Percentiles rank a stretch among this genome's conserved stretches.
phyloP scores from a whole-genome alignment of 2,329 filamentous ascomycete species.

The Sporothrix pallida region DNA sequence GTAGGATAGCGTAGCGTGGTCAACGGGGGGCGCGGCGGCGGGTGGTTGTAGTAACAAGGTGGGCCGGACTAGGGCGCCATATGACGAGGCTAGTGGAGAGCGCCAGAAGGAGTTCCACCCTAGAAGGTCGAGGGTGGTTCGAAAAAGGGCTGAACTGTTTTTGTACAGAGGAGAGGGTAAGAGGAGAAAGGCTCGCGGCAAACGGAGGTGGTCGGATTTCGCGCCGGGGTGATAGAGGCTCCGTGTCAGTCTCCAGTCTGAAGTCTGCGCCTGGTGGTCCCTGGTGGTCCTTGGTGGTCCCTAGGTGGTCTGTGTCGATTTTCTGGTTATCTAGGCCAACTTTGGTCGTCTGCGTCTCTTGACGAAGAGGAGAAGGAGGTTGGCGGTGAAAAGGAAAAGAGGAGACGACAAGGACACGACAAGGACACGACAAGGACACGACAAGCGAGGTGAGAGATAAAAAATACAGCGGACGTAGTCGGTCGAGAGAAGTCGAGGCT shows the following conservation, averaged over 20 bases:
- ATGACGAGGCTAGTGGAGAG: conserved; percentile 32
- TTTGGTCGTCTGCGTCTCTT: no score
- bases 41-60: conserved; percentile 20
- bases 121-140: background rate
- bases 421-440: background rate
- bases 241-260: background rate
- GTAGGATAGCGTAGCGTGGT: background rate
- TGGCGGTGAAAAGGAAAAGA: conserved; percentile 2
- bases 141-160: conserved; percentile 26
- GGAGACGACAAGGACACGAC: background rate
- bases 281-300: no score
- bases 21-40: background rate
- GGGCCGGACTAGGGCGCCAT: conserved; percentile 27
- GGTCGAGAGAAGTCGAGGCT: background rate
- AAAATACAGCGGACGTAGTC: no score
- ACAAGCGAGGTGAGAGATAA: background rate
- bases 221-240: background rate
- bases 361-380: background rate
- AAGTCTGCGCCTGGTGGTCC: no score
- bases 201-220: conserved; percentile 13
- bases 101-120: conserved; percentile 19
- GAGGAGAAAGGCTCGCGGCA: background rate
- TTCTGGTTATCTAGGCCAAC: no score
- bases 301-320: no score
- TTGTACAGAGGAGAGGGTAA: background rate